Evolutionary conservation across 192 early-diverging fungal genomes (phyloP).

Genomic region (Obelidium mucronatum): DNA sequence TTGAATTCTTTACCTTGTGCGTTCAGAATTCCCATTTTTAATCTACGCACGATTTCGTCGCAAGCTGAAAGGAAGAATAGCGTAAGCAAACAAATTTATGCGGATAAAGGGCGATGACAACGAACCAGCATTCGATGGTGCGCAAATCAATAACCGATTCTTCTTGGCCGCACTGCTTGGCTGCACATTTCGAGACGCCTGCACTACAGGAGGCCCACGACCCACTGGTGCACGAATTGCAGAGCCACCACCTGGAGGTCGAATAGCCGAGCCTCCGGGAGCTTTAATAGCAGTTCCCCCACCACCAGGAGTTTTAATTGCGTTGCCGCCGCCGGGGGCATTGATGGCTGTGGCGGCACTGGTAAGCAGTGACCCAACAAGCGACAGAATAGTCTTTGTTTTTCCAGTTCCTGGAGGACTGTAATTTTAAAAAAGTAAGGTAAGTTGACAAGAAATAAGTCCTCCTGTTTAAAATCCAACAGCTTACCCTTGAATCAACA

Average conservation of each 20-base stretch:
- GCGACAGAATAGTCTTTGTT: constrained; percentile 88
- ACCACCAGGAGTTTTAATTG: constrained; percentile 27
- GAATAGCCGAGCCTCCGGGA: background rate
- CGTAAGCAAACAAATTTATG: background rate
- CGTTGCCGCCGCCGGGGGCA: constrained; percentile 23
- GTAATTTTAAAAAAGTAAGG: constrained; percentile 53
- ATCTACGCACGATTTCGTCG: constrained; percentile 91
- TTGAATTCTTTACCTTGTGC: constrained; percentile 60
- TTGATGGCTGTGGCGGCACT: constrained; percentile 33
- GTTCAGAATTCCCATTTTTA: constrained; percentile 77
- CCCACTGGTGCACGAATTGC: constrained; percentile 8
- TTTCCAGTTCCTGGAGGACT: constrained; percentile 75
- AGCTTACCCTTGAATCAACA: constrained; percentile 83
- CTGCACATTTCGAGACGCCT: constrained; percentile 1
- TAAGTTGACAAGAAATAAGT: constrained; percentile 44
- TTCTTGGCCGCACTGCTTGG: constrained; percentile 37
- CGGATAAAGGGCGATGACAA: too few species aligned
- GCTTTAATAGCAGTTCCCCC: constrained; percentile 10
- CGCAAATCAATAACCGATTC: constrained; percentile 83
- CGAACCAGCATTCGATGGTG: constrained; percentile 89
- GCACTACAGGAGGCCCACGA: background rate
- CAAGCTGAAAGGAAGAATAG: constrained; percentile 54
- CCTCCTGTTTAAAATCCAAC: constrained; percentile 60
- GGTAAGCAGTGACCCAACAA: constrained; percentile 75
- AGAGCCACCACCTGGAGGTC: constrained; percentile 10